These are phyloP conservation scores for Pneumocystis carinii DNA, from an alignment of 1,139 yeast genomes.

Conservation along the genomic window DNA sequence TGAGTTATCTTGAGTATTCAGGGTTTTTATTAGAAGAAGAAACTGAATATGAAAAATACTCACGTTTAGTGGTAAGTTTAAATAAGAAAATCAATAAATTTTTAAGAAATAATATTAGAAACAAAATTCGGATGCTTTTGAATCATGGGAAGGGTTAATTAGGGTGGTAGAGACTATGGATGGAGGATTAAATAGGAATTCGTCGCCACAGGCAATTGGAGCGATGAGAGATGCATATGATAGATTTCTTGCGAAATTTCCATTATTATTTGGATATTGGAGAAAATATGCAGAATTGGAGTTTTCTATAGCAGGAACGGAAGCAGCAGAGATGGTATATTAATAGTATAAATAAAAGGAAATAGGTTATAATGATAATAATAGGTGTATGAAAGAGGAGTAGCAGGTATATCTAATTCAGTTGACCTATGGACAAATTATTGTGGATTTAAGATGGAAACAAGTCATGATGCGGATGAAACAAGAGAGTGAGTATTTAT, in stretches of 20 bases:
- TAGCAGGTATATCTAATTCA: constrained; percentile 38
- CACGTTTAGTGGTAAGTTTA: neutral
- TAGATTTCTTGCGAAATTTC: constrained; percentile 46
- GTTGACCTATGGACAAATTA: constrained; percentile 63
- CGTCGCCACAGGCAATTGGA: constrained; percentile 29
- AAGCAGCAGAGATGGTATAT: constrained; percentile 28
- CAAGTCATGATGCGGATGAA: constrained; percentile 24
- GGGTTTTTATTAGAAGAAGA: neutral
- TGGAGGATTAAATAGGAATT: constrained; percentile 33
- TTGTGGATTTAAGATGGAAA: constrained; percentile 38
- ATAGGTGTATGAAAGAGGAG: constrained; percentile 39
- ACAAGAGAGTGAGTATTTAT: constrained; percentile 16
- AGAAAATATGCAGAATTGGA: constrained; percentile 55
- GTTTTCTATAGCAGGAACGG: constrained; percentile 43
- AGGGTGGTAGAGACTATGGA: constrained; percentile 24
- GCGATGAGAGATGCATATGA: constrained; percentile 40
- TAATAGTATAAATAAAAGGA: neutral
- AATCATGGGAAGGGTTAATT: constrained; percentile 37
- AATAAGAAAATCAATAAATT: neutral
- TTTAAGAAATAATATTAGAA: constrained; percentile 2
- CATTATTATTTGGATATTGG: constrained; percentile 68
- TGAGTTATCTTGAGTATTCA: neutral
- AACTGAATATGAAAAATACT: neutral
- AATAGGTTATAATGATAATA: neutral
- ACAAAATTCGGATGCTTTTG: constrained; percentile 31